Conservation (phyloP, 139 green algal species). For the Chlorella ohadii region DNA sequence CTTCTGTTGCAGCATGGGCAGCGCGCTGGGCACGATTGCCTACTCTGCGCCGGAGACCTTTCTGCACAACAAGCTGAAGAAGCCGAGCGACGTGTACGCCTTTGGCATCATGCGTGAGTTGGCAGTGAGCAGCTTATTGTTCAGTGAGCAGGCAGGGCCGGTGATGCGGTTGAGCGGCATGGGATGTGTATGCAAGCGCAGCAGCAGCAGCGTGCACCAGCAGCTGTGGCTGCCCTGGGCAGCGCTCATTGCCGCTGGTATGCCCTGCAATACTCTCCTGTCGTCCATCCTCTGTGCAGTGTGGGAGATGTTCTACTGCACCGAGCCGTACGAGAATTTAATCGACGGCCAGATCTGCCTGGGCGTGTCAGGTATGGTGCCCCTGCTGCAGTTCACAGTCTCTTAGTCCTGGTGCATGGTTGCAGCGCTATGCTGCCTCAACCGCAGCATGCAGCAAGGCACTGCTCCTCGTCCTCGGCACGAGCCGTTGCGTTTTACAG, state of each 20-base stretch:
- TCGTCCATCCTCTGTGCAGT: constrained; percentile 10
- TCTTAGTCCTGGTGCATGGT: not conserved
- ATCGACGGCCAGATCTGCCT: constrained; percentile 40
- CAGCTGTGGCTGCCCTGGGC: too few species aligned
- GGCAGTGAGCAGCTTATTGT: too few species aligned
- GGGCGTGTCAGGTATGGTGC: constrained; percentile 23
- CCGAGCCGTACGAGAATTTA: constrained; percentile 27
- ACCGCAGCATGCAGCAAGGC: too few species aligned
- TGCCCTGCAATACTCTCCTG: too few species aligned
- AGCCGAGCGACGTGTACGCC: constrained; percentile 48
- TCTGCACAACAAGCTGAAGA: not conserved
- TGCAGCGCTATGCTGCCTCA: not conserved
- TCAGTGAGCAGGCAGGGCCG: too few species aligned
- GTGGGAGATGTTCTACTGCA: constrained; percentile 48
- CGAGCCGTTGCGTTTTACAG: too few species aligned
- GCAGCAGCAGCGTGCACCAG: not conserved
- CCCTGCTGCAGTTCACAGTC: not conserved
- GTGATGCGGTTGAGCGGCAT: too few species aligned
- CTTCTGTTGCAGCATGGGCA: not conserved
- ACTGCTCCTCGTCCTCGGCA: too few species aligned
- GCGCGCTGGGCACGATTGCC: constrained; percentile 49
- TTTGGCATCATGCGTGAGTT: constrained; percentile 59
- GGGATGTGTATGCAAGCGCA: too few species aligned
- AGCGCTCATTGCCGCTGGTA: too few species aligned
- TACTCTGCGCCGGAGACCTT: constrained; percentile 66